These are phyloP conservation scores for Zelonia costaricensis DNA, from an alignment of 208 protist species.

Conservation along the genomic window DNA sequence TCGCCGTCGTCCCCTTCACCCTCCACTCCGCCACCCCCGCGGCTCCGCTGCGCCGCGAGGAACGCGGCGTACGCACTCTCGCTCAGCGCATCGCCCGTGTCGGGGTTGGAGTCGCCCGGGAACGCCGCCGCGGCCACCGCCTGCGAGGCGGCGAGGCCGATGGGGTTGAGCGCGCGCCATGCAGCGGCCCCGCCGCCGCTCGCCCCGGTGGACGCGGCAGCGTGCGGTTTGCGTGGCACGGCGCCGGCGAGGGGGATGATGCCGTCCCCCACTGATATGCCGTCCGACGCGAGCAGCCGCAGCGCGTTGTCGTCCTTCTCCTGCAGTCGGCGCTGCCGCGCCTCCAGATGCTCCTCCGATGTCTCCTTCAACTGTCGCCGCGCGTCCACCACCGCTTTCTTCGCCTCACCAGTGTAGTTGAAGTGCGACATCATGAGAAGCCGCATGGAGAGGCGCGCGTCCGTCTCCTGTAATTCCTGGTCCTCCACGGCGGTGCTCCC, in stretches of 20 bases:
- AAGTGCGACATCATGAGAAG: conserved; percentile 71
- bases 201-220: too few species aligned
- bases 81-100: conserved; percentile 5
- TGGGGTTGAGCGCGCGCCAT: conserved; percentile 35
- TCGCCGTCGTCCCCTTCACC: background rate
- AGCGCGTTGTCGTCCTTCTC: conserved; percentile 69
- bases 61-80: conserved; percentile 25
- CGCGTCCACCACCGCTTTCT: conserved; percentile 37
- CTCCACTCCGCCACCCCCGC: conserved; percentile 5
- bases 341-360: conserved; percentile 33
- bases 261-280: conserved; percentile 53
- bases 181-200: background rate
- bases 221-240: too few species aligned
- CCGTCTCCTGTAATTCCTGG: conserved; percentile 48
- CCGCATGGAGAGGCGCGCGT: conserved; percentile 77
- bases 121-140: conserved; percentile 2
- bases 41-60: too few species aligned
- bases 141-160: conserved; percentile 24
- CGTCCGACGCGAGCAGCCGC: conserved; percentile 47
- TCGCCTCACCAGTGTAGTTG: conserved; percentile 23
- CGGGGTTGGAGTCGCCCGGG: background rate
- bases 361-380: conserved; percentile 12
- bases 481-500: conserved; percentile 32
- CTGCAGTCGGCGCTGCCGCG: conserved; percentile 51
- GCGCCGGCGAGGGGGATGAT: conserved; percentile 60